Conservation (phyloP, 331 rosid genomes). For the Quercus phellos region DNA sequence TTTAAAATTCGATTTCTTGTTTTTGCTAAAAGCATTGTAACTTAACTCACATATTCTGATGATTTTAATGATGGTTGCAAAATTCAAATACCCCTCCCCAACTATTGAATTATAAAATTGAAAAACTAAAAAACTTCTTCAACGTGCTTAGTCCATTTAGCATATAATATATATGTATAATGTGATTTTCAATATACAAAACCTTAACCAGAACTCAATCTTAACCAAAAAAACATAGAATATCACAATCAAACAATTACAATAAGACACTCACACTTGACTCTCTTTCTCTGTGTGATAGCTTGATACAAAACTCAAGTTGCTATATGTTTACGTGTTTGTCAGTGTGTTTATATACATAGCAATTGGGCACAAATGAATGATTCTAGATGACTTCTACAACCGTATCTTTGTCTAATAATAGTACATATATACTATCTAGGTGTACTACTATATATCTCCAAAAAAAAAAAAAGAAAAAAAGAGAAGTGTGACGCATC, state of each 20-base stretch:
- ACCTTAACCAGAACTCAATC: neutral
- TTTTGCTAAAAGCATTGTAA: neutral
- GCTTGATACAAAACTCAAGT: neutral
- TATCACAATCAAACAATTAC: neutral
- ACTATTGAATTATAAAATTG: no score
- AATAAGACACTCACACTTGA: neutral
- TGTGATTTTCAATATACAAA: neutral
- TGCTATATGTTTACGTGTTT: no score
- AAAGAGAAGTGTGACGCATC: neutral
- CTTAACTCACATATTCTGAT: no score
- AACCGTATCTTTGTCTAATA: no score
- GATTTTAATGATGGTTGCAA: no score
- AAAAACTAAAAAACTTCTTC: neutral
- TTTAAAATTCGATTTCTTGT: neutral
- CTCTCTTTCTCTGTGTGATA: neutral
- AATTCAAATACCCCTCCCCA: no score
- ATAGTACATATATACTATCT: no score
- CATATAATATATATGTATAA: neutral
- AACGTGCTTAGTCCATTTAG: neutral
- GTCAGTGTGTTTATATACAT: neutral
- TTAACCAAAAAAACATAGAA: neutral
- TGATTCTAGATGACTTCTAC: no score
- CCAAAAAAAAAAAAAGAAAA: no score
- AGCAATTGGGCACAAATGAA: no score
- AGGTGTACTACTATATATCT: no score